Conservation (phyloP, 1,139 yeast species). For the Suhomyces kunorum region DNA sequence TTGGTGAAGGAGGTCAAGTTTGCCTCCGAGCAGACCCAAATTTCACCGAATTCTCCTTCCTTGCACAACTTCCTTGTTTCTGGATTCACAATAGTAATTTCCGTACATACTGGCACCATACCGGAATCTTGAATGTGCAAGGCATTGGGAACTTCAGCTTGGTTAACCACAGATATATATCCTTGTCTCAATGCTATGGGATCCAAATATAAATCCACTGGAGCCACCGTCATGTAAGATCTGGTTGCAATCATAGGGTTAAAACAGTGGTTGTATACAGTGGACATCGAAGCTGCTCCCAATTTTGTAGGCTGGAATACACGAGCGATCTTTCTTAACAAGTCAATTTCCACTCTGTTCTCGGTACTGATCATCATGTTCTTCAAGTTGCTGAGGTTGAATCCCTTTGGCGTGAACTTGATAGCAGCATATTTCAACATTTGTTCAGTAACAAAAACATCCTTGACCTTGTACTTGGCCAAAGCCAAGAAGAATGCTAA, state of each 20-base stretch:
- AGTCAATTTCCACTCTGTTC: conserved; percentile 68
- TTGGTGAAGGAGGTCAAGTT: conserved; percentile 65
- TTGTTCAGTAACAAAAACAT: conserved; percentile 81
- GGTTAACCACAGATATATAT: conserved; percentile 75
- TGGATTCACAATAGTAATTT: conserved; percentile 92
- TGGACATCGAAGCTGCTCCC: conserved; percentile 69
- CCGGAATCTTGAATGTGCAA: conserved; percentile 91
- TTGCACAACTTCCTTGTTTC: conserved; percentile 78
- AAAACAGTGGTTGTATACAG: conserved; percentile 75
- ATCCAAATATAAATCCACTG: conserved; percentile 83
- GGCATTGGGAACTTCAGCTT: conserved; percentile 64
- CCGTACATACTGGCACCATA: conserved; percentile 92
- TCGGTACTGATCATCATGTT: conserved; percentile 84
- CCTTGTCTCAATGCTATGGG: conserved; percentile 90
- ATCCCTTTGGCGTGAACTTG: conserved; percentile 64
- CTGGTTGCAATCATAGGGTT: conserved; percentile 86
- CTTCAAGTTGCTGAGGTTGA: conserved; percentile 62
- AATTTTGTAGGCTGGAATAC: conserved; percentile 67
- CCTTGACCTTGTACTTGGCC: conserved; percentile 79
- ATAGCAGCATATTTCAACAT: conserved; percentile 77
- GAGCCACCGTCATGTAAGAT: conserved; percentile 86
- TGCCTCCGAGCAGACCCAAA: conserved; percentile 93
- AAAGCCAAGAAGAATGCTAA: conserved; percentile 68
- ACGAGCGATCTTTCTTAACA: conserved; percentile 59
- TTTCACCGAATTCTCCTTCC: conserved; percentile 96